Evolutionary conservation across 2,329 filamentous ascomycete species (phyloP), one percentile per base, ranked within the genome.

Genomic region (Mycosphaerelloides madeirae): DNA sequence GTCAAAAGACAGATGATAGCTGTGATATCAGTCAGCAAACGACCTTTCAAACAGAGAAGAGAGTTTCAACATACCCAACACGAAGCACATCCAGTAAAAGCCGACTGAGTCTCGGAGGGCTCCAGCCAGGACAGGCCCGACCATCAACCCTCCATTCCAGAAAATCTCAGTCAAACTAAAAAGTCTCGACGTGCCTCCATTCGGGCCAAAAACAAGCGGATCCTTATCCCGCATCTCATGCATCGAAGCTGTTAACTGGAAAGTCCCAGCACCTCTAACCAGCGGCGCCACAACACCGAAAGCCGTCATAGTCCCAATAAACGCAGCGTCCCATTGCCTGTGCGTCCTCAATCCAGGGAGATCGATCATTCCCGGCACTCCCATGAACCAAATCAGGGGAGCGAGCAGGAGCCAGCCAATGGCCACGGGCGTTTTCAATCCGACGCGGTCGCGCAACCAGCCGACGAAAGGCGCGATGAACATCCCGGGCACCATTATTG

Each of bases 141-240:
- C 18, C 42, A 54, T 46, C 15, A 54, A 38, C 1, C 52, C 52
- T 16, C 31, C 31, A 11, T 39, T 42, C 28, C 50, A 54, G 4
- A 46, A 48, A 12, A 52, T 45, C 31, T 54, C 52, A 6, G 52
- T 54, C 18, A 54, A 22, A 3, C 44, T 46, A 34, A 54, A 52
- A 29, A 52, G 43, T 20, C 49, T 32, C 16, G 43, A 45, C 19
- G 43, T 48, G 6, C 46, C 51, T 14, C 51, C 51, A 11, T 44
- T 41, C 3, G 49, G 49, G 11, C 51, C 51, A 25, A 54, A 54
- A 12, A 54, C 16, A 8, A 42, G 29, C 12, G 51, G 49, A 29
- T 54, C 47, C 3, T 46, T 31, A 19, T 29, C 41, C 29, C 36
- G 31, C 2, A 54, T 32, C 13, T 52, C 40, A 16, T 42, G 49